Conservation (phyloP, 129 eudicot genomes). For the Chrysanthemum lavandulifolium region DNA sequence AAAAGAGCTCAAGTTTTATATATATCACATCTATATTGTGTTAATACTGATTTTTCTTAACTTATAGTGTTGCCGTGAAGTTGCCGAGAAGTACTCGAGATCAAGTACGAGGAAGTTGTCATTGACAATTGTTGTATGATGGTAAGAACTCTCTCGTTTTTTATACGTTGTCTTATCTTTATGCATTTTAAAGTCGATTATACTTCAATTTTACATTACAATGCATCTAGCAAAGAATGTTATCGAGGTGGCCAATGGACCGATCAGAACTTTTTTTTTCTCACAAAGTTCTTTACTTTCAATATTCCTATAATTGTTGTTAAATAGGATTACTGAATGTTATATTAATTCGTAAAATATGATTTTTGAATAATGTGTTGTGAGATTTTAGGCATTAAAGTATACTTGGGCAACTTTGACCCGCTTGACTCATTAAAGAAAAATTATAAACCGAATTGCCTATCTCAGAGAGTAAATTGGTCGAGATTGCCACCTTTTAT, state of each 20-base stretch:
- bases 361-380: too few relatives aligned
- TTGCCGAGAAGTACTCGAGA: conserved; percentile 98
- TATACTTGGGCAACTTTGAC: neutral
- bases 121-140: conserved; percentile 98
- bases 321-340: neutral
- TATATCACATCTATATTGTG: neutral
- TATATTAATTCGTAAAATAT: too few relatives aligned
- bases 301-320: neutral
- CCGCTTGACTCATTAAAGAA: too few relatives aligned
- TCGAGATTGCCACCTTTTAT: neutral
- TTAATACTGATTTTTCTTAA: conserved; percentile 21
- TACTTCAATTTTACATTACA: neutral
- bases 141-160: conserved; percentile 39
- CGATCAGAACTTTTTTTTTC: too few relatives aligned
- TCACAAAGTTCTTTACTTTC: too few relatives aligned
- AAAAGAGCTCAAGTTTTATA: neutral
- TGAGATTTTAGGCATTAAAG: too few relatives aligned
- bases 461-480: neutral
- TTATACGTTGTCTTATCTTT: neutral
- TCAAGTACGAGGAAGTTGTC: conserved; percentile 91
- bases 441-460: too few relatives aligned
- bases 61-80: conserved; percentile 93
- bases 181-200: conserved; percentile 11
- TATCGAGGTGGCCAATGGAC: neutral
- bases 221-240: conserved; percentile 7